A percentile compares a stretch with the other conserved stretches of the same genome.
phyloP scores from a whole-genome alignment of 2,329 filamentous ascomycete species.

The Calycina herbarum region DNA sequence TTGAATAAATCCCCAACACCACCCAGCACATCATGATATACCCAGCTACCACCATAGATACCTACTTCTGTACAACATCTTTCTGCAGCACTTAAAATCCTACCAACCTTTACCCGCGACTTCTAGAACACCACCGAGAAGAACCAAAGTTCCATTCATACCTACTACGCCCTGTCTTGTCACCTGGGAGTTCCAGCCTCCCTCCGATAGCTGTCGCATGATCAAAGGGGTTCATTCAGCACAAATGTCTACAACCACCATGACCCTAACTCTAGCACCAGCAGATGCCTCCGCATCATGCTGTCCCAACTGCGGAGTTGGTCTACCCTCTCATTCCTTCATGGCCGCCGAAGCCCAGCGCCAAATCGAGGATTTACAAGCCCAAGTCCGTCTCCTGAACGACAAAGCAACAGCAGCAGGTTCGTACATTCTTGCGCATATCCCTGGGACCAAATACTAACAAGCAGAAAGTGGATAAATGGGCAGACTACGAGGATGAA shows the following conservation, averaged over 20 bases:
- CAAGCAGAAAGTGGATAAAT: slow-evolving; percentile 53
- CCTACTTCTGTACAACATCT: neutral
- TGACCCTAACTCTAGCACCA: slow-evolving; percentile 35
- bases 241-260: slow-evolving; percentile 37
- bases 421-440: slow-evolving; percentile 37
- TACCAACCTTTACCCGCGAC: neutral
- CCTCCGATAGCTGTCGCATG: slow-evolving; percentile 19
- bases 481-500: slow-evolving; percentile 81
- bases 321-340: slow-evolving; percentile 28
- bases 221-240: slow-evolving; percentile 17
- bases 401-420: slow-evolving; percentile 66
- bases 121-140: neutral
- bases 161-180: neutral
- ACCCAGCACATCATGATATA: neutral
- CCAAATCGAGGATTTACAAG: slow-evolving; percentile 68
- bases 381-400: slow-evolving; percentile 68
- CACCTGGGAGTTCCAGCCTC: neutral
- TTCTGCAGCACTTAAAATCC: neutral
- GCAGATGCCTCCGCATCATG: slow-evolving; percentile 17
- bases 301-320: slow-evolving; percentile 38
- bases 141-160: too few relatives aligned
- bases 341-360: slow-evolving; percentile 48
- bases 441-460: slow-evolving; percentile 1
- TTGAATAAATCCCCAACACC: neutral
- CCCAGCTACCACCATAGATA: neutral